Base-by-base conservation (phyloP, 2,329 filamentous ascomycete genomes). In the Diaporthe citriasiana region DNA sequence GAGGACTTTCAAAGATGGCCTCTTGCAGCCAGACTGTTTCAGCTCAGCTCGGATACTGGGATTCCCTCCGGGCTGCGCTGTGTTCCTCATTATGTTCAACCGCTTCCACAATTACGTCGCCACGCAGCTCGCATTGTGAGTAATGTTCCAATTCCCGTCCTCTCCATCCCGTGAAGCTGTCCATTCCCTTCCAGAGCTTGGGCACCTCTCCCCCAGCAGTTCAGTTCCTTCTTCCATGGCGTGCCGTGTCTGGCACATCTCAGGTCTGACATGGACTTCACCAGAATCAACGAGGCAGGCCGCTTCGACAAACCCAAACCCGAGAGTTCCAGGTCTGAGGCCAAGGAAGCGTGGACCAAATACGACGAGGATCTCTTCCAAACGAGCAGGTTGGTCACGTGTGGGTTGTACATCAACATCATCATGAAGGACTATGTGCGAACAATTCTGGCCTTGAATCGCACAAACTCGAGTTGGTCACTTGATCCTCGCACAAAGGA, bases 21-120 rank as follows among this genome's bases (percentile, higher is more conserved):
- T 89, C 77, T 84, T 94, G 74, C 93, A 94, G 82, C 90, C 91
- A 0, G 93, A 94, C 78, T 92, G 89, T 75, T 94, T 94, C 79
- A 88, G 90, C 1, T 91, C 93, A 78, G 88, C 89, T 72, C 87
- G 93, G 15, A 82, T 93, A 1, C 82, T 93, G 6, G 88, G 89
- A 4, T 92, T 93, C 73, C 93, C 93, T 5, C 89, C 91, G 0
- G 93, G 92, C 35, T 91, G 93, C n/a, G 90, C 90, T 56, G 88
- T 89, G 15, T 83, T 94, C 76, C 81, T 94, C 50, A 90, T 94
- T 76, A 89, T 93, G 83, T 94, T 93, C 85, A 90, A 86, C 76
- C 87, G 89, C 7, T 94, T 93, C 81, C 93, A 94, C 82, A 94
- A 94, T 80, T 90, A 93, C 72, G 88, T 91, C 5, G 91, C 69